Evolutionary conservation across 371 early-diverging fungal species (phyloP), one percentile per base, ranked within the genome.

Genomic region (Lichtheimia ornata): DNA sequence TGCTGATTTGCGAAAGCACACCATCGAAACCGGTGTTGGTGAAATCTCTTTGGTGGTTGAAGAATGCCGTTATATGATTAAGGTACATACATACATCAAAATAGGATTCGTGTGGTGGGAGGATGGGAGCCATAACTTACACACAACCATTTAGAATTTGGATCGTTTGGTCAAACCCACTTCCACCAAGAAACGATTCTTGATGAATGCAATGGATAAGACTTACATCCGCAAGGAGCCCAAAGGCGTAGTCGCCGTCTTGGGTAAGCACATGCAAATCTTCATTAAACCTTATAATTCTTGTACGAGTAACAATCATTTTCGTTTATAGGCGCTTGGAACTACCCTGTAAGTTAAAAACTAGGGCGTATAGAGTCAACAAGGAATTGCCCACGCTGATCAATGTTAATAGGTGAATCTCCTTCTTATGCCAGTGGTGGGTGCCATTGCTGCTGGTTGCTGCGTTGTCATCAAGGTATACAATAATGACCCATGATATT

Each of bases 401-500:
- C 11, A 11, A 35, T 35, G 35, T 0, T 2, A 7, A 45, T 63
- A 75, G 79, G 53, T 79, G 41, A 80, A 88, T 51, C 76, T 96
- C 40, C 20, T 83, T 4, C 60, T 96, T n/a, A 63, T 81, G 7
- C 97, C 98, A 4, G 65, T 94, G 5, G 82, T 90, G 1, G 92
- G 93, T 14, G 97, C 96, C 3, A 86, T 98, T 61, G 96, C 94
- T 18, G 94, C 94, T 1, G 97, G 98, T n/a, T 93, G 93, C 76
- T 87, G 88, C 12, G 92, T 84, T 27, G 70, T 93, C 3, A 35
- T 96, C 56, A 97, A 97, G 79, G 79, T 78, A 65, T 56, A 9
- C 35, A 9, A 35, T 40, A 11, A 17, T n/a, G n/a, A n/a, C n/a
- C 4, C 13, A 20, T n/a, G 4, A 40, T 13, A 15, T 17, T n/a